Percentiles rank a stretch among this genome's conserved stretches.
Conservation (phyloP, 2,329 filamentous ascomycete species). For the Colletotrichum sansevieriae region DNA sequence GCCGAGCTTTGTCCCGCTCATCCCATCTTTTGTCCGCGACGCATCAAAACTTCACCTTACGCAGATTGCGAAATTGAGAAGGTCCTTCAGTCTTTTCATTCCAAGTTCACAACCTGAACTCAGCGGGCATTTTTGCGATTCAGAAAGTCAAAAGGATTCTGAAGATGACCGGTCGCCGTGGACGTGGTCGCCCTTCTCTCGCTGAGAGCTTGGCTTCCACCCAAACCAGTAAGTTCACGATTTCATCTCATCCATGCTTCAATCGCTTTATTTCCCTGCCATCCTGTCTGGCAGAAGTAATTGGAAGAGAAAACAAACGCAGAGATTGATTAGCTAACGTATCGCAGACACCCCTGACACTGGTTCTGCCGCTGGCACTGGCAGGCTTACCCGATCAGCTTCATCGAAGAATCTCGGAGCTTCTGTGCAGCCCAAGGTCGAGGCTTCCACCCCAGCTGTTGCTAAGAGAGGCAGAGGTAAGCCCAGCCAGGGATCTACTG, state of each 20-base stretch:
- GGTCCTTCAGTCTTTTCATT: not conserved
- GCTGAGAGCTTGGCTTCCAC: constrained; percentile 31
- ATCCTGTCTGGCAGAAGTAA: not conserved
- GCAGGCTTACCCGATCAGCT: constrained; percentile 40
- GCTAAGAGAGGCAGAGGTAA: constrained; percentile 48
- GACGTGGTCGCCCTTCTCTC: constrained; percentile 26
- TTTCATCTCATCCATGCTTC: not conserved
- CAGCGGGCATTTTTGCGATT: not conserved
- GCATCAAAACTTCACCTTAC: constrained; percentile 25
- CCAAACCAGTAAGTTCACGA: constrained; percentile 26
- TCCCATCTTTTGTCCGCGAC: constrained; percentile 28
- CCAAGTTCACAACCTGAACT: not conserved
- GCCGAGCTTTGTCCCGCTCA: constrained; percentile 38
- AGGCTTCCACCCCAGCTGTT: constrained; percentile 20
- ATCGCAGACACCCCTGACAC: constrained; percentile 22
- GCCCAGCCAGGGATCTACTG: constrained; percentile 45
- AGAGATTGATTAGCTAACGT: not conserved
- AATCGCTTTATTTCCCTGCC: not conserved
- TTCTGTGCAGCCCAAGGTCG: not conserved
- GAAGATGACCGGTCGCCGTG: constrained; percentile 32
- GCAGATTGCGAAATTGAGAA: constrained; percentile 6
- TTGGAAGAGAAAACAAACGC: not conserved
- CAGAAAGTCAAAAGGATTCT: not conserved
- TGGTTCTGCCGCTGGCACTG: not conserved
- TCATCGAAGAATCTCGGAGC: constrained; percentile 36